Base-by-base conservation (phyloP, 768 basidiomycete species). In the Mycena pura region DNA sequence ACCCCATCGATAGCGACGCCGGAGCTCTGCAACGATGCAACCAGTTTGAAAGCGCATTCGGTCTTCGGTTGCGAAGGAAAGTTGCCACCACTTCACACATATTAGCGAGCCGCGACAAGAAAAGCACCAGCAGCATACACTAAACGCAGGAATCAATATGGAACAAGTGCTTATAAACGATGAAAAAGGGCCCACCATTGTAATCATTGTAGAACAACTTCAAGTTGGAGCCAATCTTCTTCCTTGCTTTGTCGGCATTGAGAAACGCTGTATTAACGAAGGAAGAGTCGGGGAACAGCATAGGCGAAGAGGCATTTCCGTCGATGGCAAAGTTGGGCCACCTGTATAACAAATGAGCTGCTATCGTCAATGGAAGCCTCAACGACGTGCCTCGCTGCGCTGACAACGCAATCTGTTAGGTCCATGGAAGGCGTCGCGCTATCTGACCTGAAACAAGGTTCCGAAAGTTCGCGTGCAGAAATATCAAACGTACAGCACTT, bases 261-360 rank as follows among this genome's bases (percentile, higher is more conserved):
- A 65, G 48, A 29, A 65, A 53, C 17, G 64, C 64, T 3, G 64
- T 65, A 24, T 61, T 62, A 25, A 65, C 27, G 32, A 65, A 65
- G 22, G 64, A 65, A 10, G 49, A 47, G 43, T 65, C 64, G 5
- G 54, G 19, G 51, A 65, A 65, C 5, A 65, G 38, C 10, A 65
- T 50, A 1, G 64, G 60, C 5, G 64, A 65, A 14, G 64, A 65
- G 11, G 64, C 34, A 29, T 65, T 57, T 19, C 64, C 64, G 51
- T 65, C 64, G 27, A 65, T 44, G 22, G 64, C 64, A 28, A 65
- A 65, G 15, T 57, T 65, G 24, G 64, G 64, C 64, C 64, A 65
- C 40, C 64, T 64, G 9, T 8, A 29, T 13, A 10, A n/a, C n/a
- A 27, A n/a, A 17, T 52, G 36, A 58, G 45, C 31, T 27, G 15